Conservation (phyloP, 768 basidiomycete genomes). For the Leccinum disarticulatum region DNA sequence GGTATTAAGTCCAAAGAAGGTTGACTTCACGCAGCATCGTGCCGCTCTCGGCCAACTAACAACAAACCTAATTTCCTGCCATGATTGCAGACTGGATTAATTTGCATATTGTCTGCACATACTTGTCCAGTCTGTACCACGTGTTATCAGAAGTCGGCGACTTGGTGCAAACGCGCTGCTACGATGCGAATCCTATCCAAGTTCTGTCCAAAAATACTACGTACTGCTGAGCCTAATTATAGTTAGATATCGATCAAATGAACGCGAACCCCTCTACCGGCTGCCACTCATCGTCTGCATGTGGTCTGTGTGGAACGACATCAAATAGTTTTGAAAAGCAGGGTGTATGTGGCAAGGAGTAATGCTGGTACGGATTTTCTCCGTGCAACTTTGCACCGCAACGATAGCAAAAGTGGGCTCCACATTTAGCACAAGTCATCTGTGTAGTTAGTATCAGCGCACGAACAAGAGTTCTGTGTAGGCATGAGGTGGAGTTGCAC, state of each 20-base stretch:
- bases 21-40: background rate
- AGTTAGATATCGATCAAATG: slow-evolving; percentile 8
- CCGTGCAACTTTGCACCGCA: slow-evolving; percentile 58
- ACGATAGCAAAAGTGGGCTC: slow-evolving; percentile 78
- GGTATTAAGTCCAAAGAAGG: too few species aligned
- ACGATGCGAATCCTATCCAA: background rate
- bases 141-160: too few species aligned
- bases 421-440: slow-evolving; percentile 81
- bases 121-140: too few species aligned
- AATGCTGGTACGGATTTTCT: slow-evolving; percentile 66
- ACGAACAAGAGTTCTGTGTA: background rate
- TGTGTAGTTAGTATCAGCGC: slow-evolving; percentile 27
- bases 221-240: background rate
- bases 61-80: background rate
- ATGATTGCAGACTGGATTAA: background rate
- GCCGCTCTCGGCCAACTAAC: background rate
- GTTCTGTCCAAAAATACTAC: background rate
- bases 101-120: too few species aligned
- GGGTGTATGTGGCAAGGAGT: slow-evolving; percentile 47
- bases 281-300: slow-evolving; percentile 44
- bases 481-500: slow-evolving; percentile 23
- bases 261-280: slow-evolving; percentile 42
- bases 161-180: too few species aligned
- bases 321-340: slow-evolving; percentile 76
- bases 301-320: slow-evolving; percentile 27